Percentiles rank a stretch among this genome's conserved stretches.
These are phyloP conservation scores for Ustilago trichophora DNA, from an alignment of 1,284 basidiomycete species.

Conservation along the genomic window DNA sequence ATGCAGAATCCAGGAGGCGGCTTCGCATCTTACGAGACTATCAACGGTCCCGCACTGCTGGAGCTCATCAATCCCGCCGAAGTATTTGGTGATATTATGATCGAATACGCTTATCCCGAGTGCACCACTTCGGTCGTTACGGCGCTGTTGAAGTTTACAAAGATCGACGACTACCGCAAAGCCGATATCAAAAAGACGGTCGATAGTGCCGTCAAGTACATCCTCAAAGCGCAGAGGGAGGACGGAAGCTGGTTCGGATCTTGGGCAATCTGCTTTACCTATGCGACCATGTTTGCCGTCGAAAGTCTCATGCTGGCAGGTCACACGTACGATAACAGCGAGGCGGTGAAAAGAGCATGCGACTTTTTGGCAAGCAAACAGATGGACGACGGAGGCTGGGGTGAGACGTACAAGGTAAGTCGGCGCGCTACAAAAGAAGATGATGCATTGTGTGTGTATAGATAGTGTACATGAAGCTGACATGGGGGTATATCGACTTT, in stretches of 20 bases:
- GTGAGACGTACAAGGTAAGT: constrained; percentile 76
- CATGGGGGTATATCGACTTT: background rate
- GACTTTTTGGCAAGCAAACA: constrained; percentile 86
- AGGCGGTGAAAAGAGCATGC: constrained; percentile 78
- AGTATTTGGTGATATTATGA: constrained; percentile 64
- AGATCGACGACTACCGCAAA: constrained; percentile 80
- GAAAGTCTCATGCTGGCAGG: constrained; percentile 90
- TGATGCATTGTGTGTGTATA: too few relatives aligned
- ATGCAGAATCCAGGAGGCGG: constrained; percentile 91
- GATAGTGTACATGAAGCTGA: too few relatives aligned
- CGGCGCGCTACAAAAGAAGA: too few relatives aligned
- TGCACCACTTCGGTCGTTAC: constrained; percentile 78
- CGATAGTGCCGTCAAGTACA: constrained; percentile 76
- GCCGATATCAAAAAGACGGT: constrained; percentile 75
- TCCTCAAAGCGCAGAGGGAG: constrained; percentile 80
- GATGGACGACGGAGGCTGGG: constrained; percentile 94
- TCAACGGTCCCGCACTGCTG: constrained; percentile 81
- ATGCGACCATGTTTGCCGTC: constrained; percentile 94
- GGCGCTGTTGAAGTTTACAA: constrained; percentile 74
- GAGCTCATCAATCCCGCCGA: constrained; percentile 64
- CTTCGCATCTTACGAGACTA: constrained; percentile 91
- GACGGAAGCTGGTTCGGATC: constrained; percentile 97
- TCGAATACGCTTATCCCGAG: constrained; percentile 64
- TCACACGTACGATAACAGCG: constrained; percentile 85
- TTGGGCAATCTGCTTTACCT: constrained; percentile 71